Evolutionary conservation across 345 rosid species (phyloP), one percentile per base, ranked within the genome.

Genomic region (Psidium guajava): DNA sequence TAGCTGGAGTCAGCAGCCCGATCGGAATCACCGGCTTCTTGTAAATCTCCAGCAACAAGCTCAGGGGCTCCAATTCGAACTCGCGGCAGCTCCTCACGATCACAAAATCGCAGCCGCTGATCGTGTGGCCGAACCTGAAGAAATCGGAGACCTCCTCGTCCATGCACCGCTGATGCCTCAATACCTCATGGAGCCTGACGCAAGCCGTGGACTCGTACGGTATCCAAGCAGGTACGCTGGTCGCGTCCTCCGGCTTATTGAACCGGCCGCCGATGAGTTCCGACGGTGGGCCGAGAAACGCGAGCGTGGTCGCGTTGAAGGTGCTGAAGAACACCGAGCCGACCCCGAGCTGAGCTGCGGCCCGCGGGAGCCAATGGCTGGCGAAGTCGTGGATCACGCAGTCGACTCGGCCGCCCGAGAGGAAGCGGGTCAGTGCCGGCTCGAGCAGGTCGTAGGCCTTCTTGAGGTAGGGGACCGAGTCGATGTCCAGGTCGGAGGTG

Each of bases 301-400:
- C 85, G 20, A 84, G 21, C 11, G 74, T 0, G 12, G 87, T 82
- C 3, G 91, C 91, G 11, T 53, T 82, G 86, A 85, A 83, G 15
- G 89, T 86, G 73, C 90, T 87, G 83, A 91, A 89, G 55, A 77
- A 89, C n/a, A 84, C 90, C 3, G 85, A 61, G 82, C 58, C 20
- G 44, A 89, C 82, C 3, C 91, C 86, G 1, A 89, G 73, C 47
- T 54, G 85, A 44, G 87, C 40, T 2, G 91, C 87, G 5, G 87
- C 50, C 0, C 88, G 75, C 22, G 92, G 91, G 18, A 92, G 84
- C 92, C 94, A 92, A 75, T 91, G 83, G 57, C 92, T 36, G 21
- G 87, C 84, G 61, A 90, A 88, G 86, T 92, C 94, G 0, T 75
- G 89, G 10, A 92, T 51, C 49, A 91, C 25, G 91, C 92, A 92